Percentiles rank a stretch among this genome's conserved stretches.
Evolutionary conservation across 1,284 basidiomycete genomes (phyloP).

Genomic region (Apiotrichum porosum): DNA sequence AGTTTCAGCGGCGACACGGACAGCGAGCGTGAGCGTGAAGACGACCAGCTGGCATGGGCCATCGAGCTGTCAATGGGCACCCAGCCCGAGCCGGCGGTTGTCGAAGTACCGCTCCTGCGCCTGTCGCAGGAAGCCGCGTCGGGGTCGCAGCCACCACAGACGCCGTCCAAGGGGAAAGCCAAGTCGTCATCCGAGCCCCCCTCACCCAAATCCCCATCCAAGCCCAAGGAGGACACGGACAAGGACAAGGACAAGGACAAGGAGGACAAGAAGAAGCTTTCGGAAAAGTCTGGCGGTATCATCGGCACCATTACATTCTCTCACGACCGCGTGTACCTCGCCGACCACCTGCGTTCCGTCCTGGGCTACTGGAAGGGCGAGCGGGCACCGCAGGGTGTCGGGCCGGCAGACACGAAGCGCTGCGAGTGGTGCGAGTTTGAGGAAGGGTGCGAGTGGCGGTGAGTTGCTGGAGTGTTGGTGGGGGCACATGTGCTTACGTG

Average conservation of each 20-base stretch:
- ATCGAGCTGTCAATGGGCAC: constrained; percentile 37
- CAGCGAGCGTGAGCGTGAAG: constrained; percentile 28
- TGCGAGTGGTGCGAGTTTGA: constrained; percentile 79
- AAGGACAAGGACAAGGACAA: background rate
- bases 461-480: no score
- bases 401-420: constrained; percentile 57
- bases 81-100: background rate
- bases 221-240: background rate
- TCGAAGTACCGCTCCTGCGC: background rate
- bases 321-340: constrained; percentile 58
- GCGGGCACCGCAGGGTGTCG: constrained; percentile 64
- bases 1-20: no score
- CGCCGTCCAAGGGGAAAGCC: background rate
- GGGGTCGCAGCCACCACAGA: background rate
- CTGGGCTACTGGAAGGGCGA: constrained; percentile 70
- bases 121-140: background rate
- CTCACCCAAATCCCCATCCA: background rate
- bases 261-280: no score
- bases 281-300: constrained; percentile 49
- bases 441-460: constrained; percentile 75
- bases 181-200: constrained; percentile 1
- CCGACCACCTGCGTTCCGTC: constrained; percentile 56
- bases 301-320: constrained; percentile 64
- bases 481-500: no score
- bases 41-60: constrained; percentile 49